phyloP scores from a whole-genome alignment of 352 stramenopile species.

The Phytopythium cucurbitacearum region DNA sequence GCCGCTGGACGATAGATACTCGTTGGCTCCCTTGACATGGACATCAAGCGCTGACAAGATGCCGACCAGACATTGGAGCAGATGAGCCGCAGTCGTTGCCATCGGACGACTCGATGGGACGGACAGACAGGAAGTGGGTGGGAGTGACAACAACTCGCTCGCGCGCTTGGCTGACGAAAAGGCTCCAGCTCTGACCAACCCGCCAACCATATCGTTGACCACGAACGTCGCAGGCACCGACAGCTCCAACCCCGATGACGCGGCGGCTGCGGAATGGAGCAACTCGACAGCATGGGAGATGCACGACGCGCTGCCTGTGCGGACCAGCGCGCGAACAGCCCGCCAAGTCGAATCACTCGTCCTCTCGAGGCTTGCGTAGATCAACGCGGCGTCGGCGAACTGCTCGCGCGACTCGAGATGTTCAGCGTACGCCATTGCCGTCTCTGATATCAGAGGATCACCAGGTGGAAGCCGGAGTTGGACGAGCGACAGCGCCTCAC shows the following conservation, averaged over 20 bases:
- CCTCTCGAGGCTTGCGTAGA: slow-evolving; percentile 19
- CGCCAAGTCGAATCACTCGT: slow-evolving; percentile 8
- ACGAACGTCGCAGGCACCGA: slow-evolving; percentile 38
- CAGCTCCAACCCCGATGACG: slow-evolving; percentile 2
- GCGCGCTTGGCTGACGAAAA: slow-evolving; percentile 32
- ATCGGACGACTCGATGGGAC: slow-evolving; percentile 1
- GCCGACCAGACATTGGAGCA: slow-evolving; percentile 20
- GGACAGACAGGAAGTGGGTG: slow-evolving; percentile 1
- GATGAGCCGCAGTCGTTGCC: slow-evolving; percentile 3
- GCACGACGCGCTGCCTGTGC: slow-evolving; percentile 20
- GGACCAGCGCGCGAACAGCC: slow-evolving; percentile 26
- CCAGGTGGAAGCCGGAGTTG: slow-evolving; percentile 28
- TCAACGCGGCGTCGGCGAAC: slow-evolving; percentile 27
- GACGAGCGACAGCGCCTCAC: slow-evolving; percentile 58
- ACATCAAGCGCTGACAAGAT: slow-evolving; percentile 11
- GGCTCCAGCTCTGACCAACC: slow-evolving; percentile 7
- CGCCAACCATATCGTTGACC: slow-evolving; percentile 26
- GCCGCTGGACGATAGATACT: neutral
- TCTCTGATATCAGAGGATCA: slow-evolving; percentile 36
- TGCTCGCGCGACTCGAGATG: slow-evolving; percentile 29
- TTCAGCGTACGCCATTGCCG: slow-evolving; percentile 29
- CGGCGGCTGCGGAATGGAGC: slow-evolving; percentile 6
- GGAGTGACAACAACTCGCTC: slow-evolving; percentile 12
- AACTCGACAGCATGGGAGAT: slow-evolving; percentile 30
- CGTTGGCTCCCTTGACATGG: slow-evolving; percentile 1